Conservation (phyloP, 352 stramenopile species). For the Pythium pyrilobum region DNA sequence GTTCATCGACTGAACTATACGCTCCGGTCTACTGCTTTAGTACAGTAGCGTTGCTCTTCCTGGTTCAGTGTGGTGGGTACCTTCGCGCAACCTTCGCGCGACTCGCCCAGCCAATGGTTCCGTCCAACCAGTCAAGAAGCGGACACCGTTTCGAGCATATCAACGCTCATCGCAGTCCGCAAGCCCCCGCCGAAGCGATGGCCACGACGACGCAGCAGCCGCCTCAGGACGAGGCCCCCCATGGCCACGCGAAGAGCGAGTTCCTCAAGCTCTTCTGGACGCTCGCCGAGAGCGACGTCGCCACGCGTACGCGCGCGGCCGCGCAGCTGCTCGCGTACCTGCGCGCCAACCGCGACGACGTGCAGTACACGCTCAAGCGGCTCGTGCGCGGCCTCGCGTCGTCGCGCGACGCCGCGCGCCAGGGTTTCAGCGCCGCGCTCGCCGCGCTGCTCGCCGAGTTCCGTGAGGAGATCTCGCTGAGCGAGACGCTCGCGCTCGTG, state of each 20-base stretch:
- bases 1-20: too few relatives aligned
- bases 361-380: conserved; percentile 89
- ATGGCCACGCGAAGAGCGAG: conserved; percentile 23
- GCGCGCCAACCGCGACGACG: conserved; percentile 30
- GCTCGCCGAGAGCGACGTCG: conserved; percentile 67
- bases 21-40: background rate
- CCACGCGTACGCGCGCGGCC: conserved; percentile 50
- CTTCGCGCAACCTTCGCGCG: conserved; percentile 12
- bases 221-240: background rate
- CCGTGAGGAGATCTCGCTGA: conserved; percentile 28
- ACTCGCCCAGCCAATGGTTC: conserved; percentile 12
- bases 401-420: conserved; percentile 81
- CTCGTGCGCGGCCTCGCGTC: conserved; percentile 87
- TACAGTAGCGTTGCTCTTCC: background rate
- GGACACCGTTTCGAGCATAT: conserved; percentile 21
- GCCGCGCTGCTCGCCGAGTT: conserved; percentile 60
- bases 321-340: conserved; percentile 50
- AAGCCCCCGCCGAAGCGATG: conserved; percentile 14
- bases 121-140: conserved; percentile 27
- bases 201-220: conserved; percentile 5
- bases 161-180: background rate
- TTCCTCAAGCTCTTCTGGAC: conserved; percentile 90
- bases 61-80: background rate
- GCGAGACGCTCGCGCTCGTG: conserved; percentile 53
- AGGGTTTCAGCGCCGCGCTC: conserved; percentile 88